phyloP scores from a whole-genome alignment of 2,329 filamentous ascomycete genomes.

The Penicillium sp. region DNA sequence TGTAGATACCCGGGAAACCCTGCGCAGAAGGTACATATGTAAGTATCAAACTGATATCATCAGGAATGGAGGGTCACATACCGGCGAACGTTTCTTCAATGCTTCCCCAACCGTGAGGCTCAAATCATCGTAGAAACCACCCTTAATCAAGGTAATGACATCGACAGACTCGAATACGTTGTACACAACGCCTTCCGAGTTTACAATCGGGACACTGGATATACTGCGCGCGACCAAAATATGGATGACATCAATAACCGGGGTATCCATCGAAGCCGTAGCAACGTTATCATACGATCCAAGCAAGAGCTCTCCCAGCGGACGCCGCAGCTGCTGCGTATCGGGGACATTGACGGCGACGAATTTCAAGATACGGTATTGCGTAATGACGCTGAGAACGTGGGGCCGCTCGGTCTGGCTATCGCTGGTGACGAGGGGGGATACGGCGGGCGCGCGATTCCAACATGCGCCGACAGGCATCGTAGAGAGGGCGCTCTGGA shows the following conservation, averaged over 20 bases:
- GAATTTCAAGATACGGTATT: constrained; percentile 98
- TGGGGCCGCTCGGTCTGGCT: constrained; percentile 90
- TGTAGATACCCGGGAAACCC: constrained; percentile 96
- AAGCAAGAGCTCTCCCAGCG: constrained; percentile 76
- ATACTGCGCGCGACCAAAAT: constrained; percentile 91
- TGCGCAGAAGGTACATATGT: constrained; percentile 28
- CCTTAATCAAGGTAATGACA: constrained; percentile 93
- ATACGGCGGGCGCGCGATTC: constrained; percentile 90
- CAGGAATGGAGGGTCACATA: constrained; percentile 39
- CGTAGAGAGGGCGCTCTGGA: constrained; percentile 84
- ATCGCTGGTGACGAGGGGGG: constrained; percentile 83
- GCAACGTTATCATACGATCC: constrained; percentile 80
- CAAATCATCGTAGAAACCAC: constrained; percentile 87
- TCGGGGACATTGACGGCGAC: constrained; percentile 93
- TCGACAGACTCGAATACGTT: constrained; percentile 99
- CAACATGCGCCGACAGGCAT: constrained; percentile 92
- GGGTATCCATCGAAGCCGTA: constrained; percentile 82
- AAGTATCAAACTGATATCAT: background rate
- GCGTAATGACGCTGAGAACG: constrained; percentile 94
- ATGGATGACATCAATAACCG: constrained; percentile 92
- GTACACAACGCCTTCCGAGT: constrained; percentile 73
- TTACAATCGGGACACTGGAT: constrained; percentile 89
- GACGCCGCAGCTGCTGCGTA: constrained; percentile 84
- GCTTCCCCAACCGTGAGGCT: constrained; percentile 85
- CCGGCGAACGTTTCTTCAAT: constrained; percentile 77